These are phyloP conservation scores for Mucor saturninus DNA, from an alignment of 371 early-diverging fungal genomes.

Conservation along the genomic window DNA sequence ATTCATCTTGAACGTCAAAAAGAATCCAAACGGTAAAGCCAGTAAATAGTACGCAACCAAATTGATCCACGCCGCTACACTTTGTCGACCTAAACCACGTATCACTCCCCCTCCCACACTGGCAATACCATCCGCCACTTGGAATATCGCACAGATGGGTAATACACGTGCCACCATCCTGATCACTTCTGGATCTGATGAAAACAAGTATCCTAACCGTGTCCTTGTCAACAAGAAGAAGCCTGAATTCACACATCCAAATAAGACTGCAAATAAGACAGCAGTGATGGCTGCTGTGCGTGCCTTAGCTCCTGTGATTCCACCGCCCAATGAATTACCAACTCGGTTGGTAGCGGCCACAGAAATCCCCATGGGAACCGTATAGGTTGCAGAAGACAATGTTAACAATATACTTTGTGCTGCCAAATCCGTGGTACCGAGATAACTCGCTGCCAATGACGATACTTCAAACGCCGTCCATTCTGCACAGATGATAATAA, in stretches of 20 bases:
- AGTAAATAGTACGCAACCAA: constrained; percentile 72
- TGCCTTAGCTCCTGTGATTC: constrained; percentile 46
- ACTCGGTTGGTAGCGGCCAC: constrained; percentile 81
- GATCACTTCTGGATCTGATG: constrained; percentile 72
- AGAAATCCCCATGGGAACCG: constrained; percentile 72
- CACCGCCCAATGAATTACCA: constrained; percentile 76
- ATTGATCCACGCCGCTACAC: constrained; percentile 71
- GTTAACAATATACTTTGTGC: constrained; percentile 86
- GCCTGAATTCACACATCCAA: constrained; percentile 42
- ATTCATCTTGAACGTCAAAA: constrained; percentile 58
- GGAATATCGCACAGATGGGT: constrained; percentile 82
- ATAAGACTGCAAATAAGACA: constrained; percentile 48
- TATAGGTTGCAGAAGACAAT: constrained; percentile 72
- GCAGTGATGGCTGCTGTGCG: constrained; percentile 48
- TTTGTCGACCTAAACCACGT: constrained; percentile 75
- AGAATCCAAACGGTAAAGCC: constrained; percentile 71
- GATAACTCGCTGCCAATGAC: constrained; percentile 65
- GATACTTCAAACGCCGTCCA: constrained; percentile 68
- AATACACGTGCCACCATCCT: constrained; percentile 69
- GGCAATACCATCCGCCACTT: constrained; percentile 74
- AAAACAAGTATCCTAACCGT: constrained; percentile 69
- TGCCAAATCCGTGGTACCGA: constrained; percentile 81
- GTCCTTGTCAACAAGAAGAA: constrained; percentile 50
- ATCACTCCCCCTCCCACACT: constrained; percentile 75
- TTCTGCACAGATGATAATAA: constrained; percentile 76